Conservation (phyloP, 202 grass and related monocot genomes). For the Setaria viridis region DNA sequence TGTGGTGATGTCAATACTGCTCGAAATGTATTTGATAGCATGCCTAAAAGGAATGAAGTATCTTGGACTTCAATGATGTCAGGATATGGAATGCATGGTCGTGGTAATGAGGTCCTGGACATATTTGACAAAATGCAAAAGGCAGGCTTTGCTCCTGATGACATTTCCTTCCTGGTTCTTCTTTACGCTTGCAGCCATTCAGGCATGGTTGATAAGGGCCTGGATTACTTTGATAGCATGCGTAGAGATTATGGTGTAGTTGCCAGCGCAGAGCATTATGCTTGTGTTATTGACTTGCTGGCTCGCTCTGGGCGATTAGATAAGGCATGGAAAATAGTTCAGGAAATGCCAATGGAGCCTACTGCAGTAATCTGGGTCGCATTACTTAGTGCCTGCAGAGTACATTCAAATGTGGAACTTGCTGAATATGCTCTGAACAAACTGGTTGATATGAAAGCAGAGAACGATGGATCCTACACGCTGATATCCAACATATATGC, state of each 20-base stretch:
- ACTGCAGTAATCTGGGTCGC: conserved; percentile 72
- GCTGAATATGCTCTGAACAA: conserved; percentile 73
- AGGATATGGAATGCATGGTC: conserved; percentile 84
- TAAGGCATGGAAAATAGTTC: conserved; percentile 77
- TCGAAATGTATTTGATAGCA: conserved; percentile 72
- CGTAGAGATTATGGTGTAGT: conserved; percentile 57
- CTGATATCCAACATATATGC: conserved; percentile 93
- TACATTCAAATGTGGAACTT: conserved; percentile 84
- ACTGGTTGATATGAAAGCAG: conserved; percentile 63
- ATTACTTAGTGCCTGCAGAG: conserved; percentile 77
- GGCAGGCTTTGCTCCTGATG: conserved; percentile 68
- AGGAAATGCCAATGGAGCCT: conserved; percentile 78
- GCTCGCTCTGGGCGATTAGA: conserved; percentile 68
- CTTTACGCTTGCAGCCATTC: conserved; percentile 90
- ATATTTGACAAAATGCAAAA: conserved; percentile 84
- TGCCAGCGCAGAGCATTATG: conserved; percentile 70
- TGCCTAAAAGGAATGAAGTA: conserved; percentile 66
- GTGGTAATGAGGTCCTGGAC: conserved; percentile 63
- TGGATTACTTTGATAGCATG: conserved; percentile 76
- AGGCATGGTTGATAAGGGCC: conserved; percentile 74
- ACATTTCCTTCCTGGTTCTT: conserved; percentile 81
- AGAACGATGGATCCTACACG: conserved; percentile 77
- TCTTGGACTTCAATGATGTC: conserved; percentile 93
- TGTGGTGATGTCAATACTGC: conserved; percentile 72
- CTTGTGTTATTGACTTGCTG: conserved; percentile 78